Evolutionary conservation across 1,284 basidiomycete genomes (phyloP), one percentile per base, ranked within the genome.

Genomic region (Irpex sp.): DNA sequence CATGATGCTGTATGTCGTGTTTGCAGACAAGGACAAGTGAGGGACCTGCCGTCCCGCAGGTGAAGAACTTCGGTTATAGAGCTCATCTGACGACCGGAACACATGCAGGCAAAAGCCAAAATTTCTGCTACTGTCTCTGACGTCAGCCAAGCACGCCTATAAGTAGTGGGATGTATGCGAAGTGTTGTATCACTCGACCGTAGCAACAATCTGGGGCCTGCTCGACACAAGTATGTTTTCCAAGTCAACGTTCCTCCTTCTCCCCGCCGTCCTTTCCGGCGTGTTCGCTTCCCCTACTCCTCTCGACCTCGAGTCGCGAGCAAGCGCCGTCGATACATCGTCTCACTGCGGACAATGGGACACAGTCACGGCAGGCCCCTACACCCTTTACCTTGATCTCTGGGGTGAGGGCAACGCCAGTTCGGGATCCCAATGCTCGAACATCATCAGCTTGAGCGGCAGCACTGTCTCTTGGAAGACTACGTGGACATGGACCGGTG

Each of bases 381-480:
- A 87, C 72, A 73, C 76, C 3, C 67, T 87, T 28, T 68, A 77
- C 48, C 76, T 80, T 42, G 74, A 87, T 67, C 81, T 77, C 57
- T 87, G 85, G 86, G 83, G 83, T 23, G 64, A 69, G 58, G 66
- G 67, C 28, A 73, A 74, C 56, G 80, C 82, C 6, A 71, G 73
- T 4, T 79, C 80, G 4, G 85, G 85, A 48, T 78, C 75, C n/a
- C 80, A 83, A 64, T 86, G 85, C 68, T 78, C 84, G n/a, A 70
- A 75, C 36, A 64, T 87, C 66, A 72, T 71, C 1, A 81, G 79
- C 18, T 61, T 81, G 63, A 75, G 71, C 58, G 83, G 78, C 1
- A 75, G 66, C 28, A 81, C 71, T 2, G 66, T 85, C 48, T 71
- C 77, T 0, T 88, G 86, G 86, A 75, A 70, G 67, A 83, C 78